A percentile compares a stretch with the other conserved stretches of the same genome.
phyloP scores from a whole-genome alignment of 2,329 filamentous ascomycete genomes.

The Cladosporium sp. region DNA sequence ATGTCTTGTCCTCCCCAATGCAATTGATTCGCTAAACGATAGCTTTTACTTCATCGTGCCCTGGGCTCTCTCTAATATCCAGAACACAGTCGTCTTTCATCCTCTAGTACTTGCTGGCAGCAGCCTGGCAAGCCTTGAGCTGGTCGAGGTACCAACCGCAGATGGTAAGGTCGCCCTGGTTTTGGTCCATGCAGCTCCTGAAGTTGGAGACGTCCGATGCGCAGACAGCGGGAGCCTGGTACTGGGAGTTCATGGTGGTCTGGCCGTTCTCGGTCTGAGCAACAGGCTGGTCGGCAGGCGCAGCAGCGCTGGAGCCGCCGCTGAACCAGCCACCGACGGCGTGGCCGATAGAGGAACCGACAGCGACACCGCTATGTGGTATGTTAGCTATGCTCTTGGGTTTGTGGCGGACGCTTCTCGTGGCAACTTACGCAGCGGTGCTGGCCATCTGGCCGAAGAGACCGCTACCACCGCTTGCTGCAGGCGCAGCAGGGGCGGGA shows the following conservation, averaged over 20 bases:
- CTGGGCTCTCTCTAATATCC: neutral
- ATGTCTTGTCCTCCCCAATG: constrained; percentile 1
- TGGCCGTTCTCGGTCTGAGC: constrained; percentile 31
- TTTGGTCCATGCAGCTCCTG: constrained; percentile 94
- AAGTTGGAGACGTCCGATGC: constrained; percentile 76
- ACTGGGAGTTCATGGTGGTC: constrained; percentile 28
- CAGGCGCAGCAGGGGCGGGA: constrained; percentile 29
- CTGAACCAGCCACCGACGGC: constrained; percentile 85
- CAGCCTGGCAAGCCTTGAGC: constrained; percentile 57
- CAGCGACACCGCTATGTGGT: constrained; percentile 76
- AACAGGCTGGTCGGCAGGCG: constrained; percentile 36
- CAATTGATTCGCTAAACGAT: neutral
- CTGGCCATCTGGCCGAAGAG: constrained; percentile 96
- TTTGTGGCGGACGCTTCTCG: constrained; percentile 4
- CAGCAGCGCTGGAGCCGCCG: constrained; percentile 60
- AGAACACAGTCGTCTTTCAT: neutral
- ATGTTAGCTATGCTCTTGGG: constrained; percentile 23
- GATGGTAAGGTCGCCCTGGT: constrained; percentile 88
- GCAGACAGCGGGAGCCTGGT: constrained; percentile 54
- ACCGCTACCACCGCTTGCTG: constrained; percentile 64
- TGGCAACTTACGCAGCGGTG: constrained; percentile 81
- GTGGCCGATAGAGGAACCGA: constrained; percentile 93
- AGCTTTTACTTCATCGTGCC: neutral
- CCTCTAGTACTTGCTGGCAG: constrained; percentile 45
- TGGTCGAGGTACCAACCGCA: constrained; percentile 99